These are phyloP conservation scores for Dicorynia guianensis DNA, from an alignment of 306 rosid genomes.

Conservation along the genomic window DNA sequence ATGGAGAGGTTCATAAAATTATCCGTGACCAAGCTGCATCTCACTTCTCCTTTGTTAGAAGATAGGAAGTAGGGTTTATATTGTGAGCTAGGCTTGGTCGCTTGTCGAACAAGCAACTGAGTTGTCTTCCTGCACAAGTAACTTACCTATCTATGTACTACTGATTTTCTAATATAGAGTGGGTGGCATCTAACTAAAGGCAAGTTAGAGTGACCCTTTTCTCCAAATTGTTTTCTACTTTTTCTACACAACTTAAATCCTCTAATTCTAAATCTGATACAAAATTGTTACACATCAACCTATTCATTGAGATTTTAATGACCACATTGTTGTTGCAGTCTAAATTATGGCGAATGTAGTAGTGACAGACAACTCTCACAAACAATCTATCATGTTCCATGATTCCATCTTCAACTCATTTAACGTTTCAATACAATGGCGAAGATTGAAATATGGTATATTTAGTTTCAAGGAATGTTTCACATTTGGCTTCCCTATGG, in stretches of 20 bases:
- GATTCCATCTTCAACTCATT: conserved; percentile 21
- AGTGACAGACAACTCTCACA: background rate
- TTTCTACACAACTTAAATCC: too few relatives aligned
- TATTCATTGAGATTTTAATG: conserved; percentile 22
- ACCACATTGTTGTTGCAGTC: background rate
- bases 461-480: background rate
- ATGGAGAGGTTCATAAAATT: background rate
- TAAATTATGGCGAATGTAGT: conserved; percentile 1
- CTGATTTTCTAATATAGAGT: too few relatives aligned
- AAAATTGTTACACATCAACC: background rate
- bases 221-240: too few relatives aligned
- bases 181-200: too few relatives aligned
- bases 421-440: conserved; percentile 14
- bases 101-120: too few relatives aligned
- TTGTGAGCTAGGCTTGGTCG: too few relatives aligned
- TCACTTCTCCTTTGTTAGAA: background rate
- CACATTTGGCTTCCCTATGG: conserved; percentile 1
- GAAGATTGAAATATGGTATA: conserved; percentile 1
- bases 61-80: too few relatives aligned
- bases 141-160: too few relatives aligned
- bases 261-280: background rate
- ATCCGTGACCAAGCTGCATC: conserved; percentile 1
- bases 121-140: too few relatives aligned
- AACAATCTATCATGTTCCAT: conserved; percentile 11
- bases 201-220: too few relatives aligned